Evolutionary conservation across 306 rosid genomes (phyloP), one percentile per base, ranked within the genome.

Genomic region (Hylodesmum podocarpum): DNA sequence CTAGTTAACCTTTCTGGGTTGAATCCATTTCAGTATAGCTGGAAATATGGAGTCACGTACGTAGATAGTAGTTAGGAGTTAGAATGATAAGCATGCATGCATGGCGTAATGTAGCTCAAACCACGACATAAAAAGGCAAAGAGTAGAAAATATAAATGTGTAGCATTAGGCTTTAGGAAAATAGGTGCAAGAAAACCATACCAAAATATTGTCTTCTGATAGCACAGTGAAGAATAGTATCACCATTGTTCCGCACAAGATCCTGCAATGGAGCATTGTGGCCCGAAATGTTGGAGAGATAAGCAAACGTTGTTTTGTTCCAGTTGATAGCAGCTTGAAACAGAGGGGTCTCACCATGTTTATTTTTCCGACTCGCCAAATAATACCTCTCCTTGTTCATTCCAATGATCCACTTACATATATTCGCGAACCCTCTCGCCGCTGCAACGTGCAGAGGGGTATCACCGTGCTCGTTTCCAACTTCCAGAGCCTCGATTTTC

Each of bases 401-500:
- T 1, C 85, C 85, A 1, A 81, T 53, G 1, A 81, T 70, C 4
- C 0, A 31, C 14, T 24, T 31, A 6, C 85, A 81, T 22, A 76
- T 11, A 7, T 4, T 61, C 0, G 70, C 70, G 36, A 62, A 81
- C 0, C 81, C 82, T 15, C 78, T 63, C 1, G 85, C 39, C 1
- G 85, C 85, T 2, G 85, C 85, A 7, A 81, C 24, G 49, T 81
- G 85, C 2, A 81, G 19, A 0, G 85, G 75, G 0, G 78, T 81
- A 3, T 81, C 81, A 0, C 82, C 81, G 0, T 33, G 22, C 4
- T 76, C 74, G 31, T 76, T 62, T 19, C 0, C 2, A 62, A 8
- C 29, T 18, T 43, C 27, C 4, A 81, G 28, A 5, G 70, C 81
- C 41, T 24, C 3, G 1, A 22, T 12, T 31, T 8, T 55, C 4